Base-by-base conservation (phyloP, 345 rosid genomes). In the Arabidopsis suecica region DNA sequence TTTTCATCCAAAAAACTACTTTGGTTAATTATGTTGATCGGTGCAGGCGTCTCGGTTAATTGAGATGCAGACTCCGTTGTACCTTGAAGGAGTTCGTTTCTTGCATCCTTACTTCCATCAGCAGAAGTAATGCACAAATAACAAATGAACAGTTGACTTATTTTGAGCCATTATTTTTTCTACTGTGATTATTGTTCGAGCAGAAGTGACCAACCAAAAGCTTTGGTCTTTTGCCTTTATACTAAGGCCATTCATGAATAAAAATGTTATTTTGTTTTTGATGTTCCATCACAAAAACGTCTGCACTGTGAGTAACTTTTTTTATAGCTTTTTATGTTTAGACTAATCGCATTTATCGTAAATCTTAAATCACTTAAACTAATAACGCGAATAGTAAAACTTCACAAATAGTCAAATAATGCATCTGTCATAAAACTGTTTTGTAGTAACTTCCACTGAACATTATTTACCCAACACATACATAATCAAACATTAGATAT, bases 31-130 rank as follows among this genome's bases (percentile, higher is more conserved):
- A 18, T 33, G 65, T 64, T 70, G 56, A 47, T 73, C n/a, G 44
- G 12, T 86, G 82, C 70, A 94, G 92, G 93, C 88, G 2, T 91
- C 95, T 8, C 88, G 97, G 66, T 84, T 91, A 84, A 91, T 93
- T 0, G 96, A 93, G 74, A 91, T 93, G 95, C 98, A 89, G 78
- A 86, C 97, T 36, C 93, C 91, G 13, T 66, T 87, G 34, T 93
- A 93, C 69, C 87, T 89, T 12, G 90, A 89, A 72, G 93, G 93
- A 22, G 91, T 88, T 79, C 84, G 47, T 7, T 57, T 73, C 70
- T 86, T 85, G 76, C 93, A 91, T 81, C 93, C 96, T 72, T 88
- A 73, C 72, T 91, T 85, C 79, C 85, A 82, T 75, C 83, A 58
- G 22, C 81, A 79, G 18, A 53, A 60, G 69, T 78, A 67, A 71